A percentile compares a stretch with the other conserved stretches of the same genome.
phyloP scores from a whole-genome alignment of 164 flowering plant genomes.

The Hamamelis virginiana region DNA sequence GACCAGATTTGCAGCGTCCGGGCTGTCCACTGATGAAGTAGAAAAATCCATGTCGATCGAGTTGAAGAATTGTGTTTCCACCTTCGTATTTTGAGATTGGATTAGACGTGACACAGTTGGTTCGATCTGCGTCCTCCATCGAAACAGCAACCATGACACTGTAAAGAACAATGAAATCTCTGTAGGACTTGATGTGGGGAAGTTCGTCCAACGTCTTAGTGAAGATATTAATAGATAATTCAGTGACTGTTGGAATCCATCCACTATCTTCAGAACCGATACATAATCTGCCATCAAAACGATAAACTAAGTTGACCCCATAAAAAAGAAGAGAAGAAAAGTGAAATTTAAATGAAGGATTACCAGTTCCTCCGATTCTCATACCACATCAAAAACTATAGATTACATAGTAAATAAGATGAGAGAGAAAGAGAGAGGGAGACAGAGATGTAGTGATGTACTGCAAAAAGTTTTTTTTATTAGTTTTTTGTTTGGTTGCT shows the following conservation, averaged over 20 bases:
- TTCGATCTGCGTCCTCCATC: conserved; percentile 36
- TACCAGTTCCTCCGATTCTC: neutral
- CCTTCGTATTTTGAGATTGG: conserved; percentile 37
- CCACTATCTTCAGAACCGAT: conserved; percentile 4
- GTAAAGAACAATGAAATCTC: neutral
- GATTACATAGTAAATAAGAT: no score
- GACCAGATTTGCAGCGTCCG: conserved; percentile 45
- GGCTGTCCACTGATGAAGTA: conserved; percentile 56
- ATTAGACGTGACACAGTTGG: conserved; percentile 28
- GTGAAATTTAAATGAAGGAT: neutral
- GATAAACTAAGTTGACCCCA: neutral
- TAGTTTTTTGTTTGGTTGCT: no score
- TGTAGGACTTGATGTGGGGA: neutral
- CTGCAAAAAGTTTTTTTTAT: no score
- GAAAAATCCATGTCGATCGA: conserved; percentile 50
- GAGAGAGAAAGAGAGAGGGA: no score
- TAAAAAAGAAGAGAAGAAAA: neutral
- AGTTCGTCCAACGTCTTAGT: neutral
- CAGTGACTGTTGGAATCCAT: neutral
- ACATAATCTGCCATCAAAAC: neutral
- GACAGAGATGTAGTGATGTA: no score
- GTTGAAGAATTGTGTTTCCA: conserved; percentile 38
- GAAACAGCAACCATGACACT: neutral
- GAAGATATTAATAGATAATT: neutral
- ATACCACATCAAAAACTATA: no score